Percentiles rank a stretch among this genome's conserved stretches.
Evolutionary conservation across 805 yeast genomes (phyloP).

Genomic region (Wickerhamomyces bovis): DNA sequence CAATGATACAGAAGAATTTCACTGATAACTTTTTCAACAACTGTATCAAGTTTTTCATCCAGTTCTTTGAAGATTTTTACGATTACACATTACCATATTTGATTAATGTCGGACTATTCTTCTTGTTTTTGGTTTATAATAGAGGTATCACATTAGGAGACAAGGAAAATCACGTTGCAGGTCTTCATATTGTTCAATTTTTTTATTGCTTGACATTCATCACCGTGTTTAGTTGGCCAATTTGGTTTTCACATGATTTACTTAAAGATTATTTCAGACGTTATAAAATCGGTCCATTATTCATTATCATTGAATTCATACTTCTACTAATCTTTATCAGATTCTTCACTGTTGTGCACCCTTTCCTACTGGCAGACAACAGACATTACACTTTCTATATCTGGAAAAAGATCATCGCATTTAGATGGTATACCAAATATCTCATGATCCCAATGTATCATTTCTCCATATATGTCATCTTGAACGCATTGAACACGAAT

Average conservation of each 20-base stretch:
- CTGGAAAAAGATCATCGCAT: constrained; percentile 58
- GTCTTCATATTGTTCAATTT: constrained; percentile 71
- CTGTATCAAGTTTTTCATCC: constrained; percentile 32
- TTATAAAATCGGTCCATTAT: constrained; percentile 23
- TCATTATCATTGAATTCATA: constrained; percentile 25
- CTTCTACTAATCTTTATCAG: constrained; percentile 43
- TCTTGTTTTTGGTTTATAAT: constrained; percentile 53
- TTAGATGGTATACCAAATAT: constrained; percentile 39
- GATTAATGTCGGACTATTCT: constrained; percentile 48
- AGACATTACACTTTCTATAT: constrained; percentile 90
- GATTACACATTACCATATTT: constrained; percentile 42
- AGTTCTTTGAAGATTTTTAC: constrained; percentile 29
- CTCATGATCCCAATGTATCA: constrained; percentile 67
- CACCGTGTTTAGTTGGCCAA: constrained; percentile 61
- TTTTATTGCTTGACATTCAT: constrained; percentile 71
- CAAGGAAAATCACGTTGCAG: constrained; percentile 71
- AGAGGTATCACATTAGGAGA: constrained; percentile 92
- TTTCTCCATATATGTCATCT: constrained; percentile 37
- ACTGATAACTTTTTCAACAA: constrained; percentile 32
- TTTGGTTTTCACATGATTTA: constrained; percentile 51
- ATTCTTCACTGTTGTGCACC: constrained; percentile 72
- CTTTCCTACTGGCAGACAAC: constrained; percentile 88
- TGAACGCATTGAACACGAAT: constrained; percentile 30
- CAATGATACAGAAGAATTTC: constrained; percentile 35
- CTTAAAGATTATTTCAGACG: constrained; percentile 34